Evolutionary conservation across 2,329 filamentous ascomycete genomes (phyloP).

Genomic region (Colletotrichum sp.): DNA sequence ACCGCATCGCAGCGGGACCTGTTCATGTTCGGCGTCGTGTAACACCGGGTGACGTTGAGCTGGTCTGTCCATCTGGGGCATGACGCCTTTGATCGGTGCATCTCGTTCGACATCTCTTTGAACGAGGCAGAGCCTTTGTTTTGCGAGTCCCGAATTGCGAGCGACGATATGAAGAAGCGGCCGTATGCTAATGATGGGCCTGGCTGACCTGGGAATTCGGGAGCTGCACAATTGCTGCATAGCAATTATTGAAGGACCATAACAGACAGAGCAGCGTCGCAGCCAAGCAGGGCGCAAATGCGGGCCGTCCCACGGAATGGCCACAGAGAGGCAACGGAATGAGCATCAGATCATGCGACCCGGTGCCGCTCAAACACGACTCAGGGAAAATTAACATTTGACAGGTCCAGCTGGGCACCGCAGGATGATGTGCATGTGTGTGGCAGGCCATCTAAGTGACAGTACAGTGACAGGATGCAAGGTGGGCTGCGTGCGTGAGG

Average conservation of each 20-base stretch:
- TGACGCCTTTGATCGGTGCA: not conserved
- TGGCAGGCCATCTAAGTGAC: not conserved
- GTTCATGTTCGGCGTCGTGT: not conserved
- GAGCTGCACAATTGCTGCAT: not conserved
- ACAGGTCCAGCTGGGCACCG: not conserved
- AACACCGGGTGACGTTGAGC: not conserved
- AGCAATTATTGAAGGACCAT: not conserved
- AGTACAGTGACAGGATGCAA: not conserved
- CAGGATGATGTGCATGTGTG: not conserved
- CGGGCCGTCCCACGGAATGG: conserved; percentile 14
- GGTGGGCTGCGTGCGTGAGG: not conserved
- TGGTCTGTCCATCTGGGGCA: not conserved
- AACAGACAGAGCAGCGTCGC: not conserved
- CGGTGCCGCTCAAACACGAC: not conserved
- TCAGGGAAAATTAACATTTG: not conserved
- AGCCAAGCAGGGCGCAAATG: not conserved
- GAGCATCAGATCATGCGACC: not conserved
- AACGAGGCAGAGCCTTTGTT: conserved; percentile 1
- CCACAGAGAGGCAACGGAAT: not conserved
- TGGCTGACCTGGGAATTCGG: not conserved
- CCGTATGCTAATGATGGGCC: not conserved
- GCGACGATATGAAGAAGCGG: not conserved
- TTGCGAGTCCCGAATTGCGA: not conserved
- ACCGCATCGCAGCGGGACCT: not conserved
- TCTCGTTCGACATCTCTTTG: not conserved